Percentiles rank a stretch among this genome's conserved stretches.
Evolutionary conservation across 139 green algal genomes (phyloP).

Genomic region (Raphidocelis subcapitata): DNA sequence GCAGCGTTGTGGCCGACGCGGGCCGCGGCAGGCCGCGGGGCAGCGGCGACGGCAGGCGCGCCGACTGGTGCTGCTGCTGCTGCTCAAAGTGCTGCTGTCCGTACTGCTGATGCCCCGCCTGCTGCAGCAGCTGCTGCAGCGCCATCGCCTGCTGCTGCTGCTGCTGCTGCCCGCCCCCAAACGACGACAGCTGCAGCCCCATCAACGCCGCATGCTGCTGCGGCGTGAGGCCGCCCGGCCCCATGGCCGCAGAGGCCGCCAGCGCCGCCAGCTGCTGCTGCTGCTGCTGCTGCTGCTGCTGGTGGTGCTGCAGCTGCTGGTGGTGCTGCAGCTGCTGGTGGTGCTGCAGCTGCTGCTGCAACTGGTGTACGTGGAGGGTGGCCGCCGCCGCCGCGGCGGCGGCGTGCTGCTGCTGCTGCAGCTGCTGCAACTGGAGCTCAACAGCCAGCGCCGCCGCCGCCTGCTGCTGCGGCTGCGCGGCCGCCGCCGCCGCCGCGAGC

Average conservation of each 20-base stretch:
- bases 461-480: neutral
- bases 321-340: constrained; percentile 3
- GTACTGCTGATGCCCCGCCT: constrained; percentile 17
- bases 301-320: neutral
- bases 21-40: too few species aligned
- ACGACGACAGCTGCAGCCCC: constrained; percentile 5
- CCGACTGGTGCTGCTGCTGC: neutral
- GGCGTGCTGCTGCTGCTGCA: constrained; percentile 1
- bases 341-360: neutral
- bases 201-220: neutral
- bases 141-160: constrained; percentile 10
- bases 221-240: too few species aligned
- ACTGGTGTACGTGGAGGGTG: neutral
- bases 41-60: too few species aligned
- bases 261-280: neutral
- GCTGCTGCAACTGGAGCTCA: neutral
- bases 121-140: neutral
- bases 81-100: neutral
- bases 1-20: too few species aligned
- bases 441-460: constrained; percentile 4
- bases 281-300: constrained; percentile 7
- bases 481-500: neutral
- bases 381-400: neutral
- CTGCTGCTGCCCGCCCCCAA: constrained; percentile 1
- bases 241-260: too few species aligned